phyloP scores from a whole-genome alignment of 176 grass and related monocot genomes.

The Rhynchospora pubera region DNA sequence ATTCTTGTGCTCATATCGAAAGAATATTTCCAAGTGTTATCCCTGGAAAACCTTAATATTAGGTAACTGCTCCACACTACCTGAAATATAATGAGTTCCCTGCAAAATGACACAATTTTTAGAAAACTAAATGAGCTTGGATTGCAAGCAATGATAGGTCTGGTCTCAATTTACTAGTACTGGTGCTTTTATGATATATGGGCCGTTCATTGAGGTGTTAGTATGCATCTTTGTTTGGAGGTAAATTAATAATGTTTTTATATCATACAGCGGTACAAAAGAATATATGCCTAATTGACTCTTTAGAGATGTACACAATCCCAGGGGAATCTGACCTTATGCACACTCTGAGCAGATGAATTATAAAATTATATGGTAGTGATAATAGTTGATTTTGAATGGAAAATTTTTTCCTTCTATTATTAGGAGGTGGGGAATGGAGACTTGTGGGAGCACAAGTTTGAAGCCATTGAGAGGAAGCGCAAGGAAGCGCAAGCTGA shows the following conservation, averaged over 20 bases:
- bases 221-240: neutral
- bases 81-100: neutral
- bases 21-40: neutral
- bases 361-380: neutral
- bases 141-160: neutral
- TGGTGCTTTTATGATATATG: neutral
- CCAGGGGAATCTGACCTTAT: neutral
- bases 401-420: neutral
- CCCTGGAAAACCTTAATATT: neutral
- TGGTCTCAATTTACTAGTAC: neutral
- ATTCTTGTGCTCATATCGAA: neutral
- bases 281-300: neutral
- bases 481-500: constrained; percentile 4
- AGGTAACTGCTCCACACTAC: neutral
- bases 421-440: neutral
- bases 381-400: neutral
- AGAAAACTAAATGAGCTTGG: neutral
- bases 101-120: neutral
- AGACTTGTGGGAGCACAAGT: constrained; percentile 7
- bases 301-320: neutral
- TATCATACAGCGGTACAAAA: neutral
- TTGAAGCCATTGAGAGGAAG: constrained; percentile 10
- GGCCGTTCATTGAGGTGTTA: neutral
- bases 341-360: neutral
- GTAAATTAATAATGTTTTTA: neutral